Percentiles rank a stretch among this genome's conserved stretches.
Conservation (phyloP, 106 monocot genomes). For the Chionographis japonica region DNA sequence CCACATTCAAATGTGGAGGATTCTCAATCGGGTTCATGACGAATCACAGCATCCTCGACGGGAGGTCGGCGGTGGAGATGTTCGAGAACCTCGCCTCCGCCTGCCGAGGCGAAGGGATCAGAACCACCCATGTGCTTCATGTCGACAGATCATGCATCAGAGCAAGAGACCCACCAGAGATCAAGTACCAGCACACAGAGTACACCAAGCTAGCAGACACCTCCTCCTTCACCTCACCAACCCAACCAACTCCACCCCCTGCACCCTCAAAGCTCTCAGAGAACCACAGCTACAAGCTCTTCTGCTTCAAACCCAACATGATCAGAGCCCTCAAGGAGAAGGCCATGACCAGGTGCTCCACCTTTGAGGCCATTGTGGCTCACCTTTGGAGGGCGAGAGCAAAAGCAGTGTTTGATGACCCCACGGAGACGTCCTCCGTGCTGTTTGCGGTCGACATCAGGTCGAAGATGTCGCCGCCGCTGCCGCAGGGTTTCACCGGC, state of each 20-base stretch:
- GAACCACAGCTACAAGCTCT: conserved; percentile 29
- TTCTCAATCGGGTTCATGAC: conserved; percentile 65
- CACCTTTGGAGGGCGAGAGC: conserved; percentile 74
- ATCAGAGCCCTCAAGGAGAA: conserved; percentile 48
- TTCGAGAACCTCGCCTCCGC: conserved; percentile 49
- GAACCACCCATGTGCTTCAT: conserved; percentile 20
- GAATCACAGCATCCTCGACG: conserved; percentile 77
- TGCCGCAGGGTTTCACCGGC: conserved; percentile 48
- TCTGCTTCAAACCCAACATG: conserved; percentile 40
- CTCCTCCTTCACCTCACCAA: conserved; percentile 18
- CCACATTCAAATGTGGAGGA: conserved; percentile 69
- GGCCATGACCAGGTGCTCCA: conserved; percentile 42
- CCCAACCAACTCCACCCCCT: conserved; percentile 12
- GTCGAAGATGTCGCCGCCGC: conserved; percentile 47
- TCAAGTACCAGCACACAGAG: conserved; percentile 60
- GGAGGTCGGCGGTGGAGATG: conserved; percentile 74
- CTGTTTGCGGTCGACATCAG: conserved; percentile 75
- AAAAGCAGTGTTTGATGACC: conserved; percentile 40
- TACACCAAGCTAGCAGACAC: conserved; percentile 34
- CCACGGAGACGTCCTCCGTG: conserved; percentile 30
- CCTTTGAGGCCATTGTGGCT: conserved; percentile 68
- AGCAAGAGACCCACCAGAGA: conserved; percentile 55
- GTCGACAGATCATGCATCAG: conserved; percentile 56
- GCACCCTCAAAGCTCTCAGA: conserved; percentile 9
- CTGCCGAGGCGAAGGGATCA: conserved; percentile 43